Conservation (phyloP, 2,329 filamentous ascomycete genomes). For the Neonectria neomacrospora region DNA sequence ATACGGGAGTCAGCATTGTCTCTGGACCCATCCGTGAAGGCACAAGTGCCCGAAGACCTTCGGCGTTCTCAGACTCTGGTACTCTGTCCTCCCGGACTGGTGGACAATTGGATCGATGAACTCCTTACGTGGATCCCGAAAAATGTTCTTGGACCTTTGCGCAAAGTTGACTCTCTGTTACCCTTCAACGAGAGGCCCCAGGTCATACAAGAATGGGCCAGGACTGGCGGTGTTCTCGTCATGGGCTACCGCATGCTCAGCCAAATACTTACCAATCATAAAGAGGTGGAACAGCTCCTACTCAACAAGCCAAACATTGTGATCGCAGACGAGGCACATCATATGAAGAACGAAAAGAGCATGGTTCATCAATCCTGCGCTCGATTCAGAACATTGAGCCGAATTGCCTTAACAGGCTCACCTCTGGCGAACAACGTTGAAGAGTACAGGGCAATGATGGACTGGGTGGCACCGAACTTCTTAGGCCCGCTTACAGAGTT, state of each 20-base stretch:
- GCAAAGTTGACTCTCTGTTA: conserved; percentile 62
- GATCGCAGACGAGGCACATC: conserved; percentile 87
- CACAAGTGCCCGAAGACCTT: conserved; percentile 76
- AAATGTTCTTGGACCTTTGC: conserved; percentile 64
- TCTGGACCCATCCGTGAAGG: conserved; percentile 62
- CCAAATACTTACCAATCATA: conserved; percentile 46
- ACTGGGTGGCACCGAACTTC: conserved; percentile 86
- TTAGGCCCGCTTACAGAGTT: conserved; percentile 78
- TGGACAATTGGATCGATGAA: conserved; percentile 88
- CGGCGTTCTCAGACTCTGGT: conserved; percentile 73
- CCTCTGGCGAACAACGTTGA: conserved; percentile 85
- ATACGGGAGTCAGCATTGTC: conserved; percentile 75
- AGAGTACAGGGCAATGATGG: conserved; percentile 88
- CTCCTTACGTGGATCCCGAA: conserved; percentile 74
- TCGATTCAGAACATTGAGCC: conserved; percentile 72
- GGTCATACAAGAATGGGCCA: conserved; percentile 68
- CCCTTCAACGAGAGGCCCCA: conserved; percentile 52
- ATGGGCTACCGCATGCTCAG: conserved; percentile 78
- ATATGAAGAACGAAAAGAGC: conserved; percentile 73
- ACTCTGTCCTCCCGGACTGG: conserved; percentile 78
- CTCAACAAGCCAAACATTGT: conserved; percentile 75
- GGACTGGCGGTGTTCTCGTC: conserved; percentile 76
- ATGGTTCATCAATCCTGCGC: conserved; percentile 64
- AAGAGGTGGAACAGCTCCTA: conserved; percentile 59
- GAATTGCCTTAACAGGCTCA: conserved; percentile 88